These are phyloP conservation scores for Hanseniaspora mollemarum DNA, from an alignment of 805 yeast species.

Conservation along the genomic window DNA sequence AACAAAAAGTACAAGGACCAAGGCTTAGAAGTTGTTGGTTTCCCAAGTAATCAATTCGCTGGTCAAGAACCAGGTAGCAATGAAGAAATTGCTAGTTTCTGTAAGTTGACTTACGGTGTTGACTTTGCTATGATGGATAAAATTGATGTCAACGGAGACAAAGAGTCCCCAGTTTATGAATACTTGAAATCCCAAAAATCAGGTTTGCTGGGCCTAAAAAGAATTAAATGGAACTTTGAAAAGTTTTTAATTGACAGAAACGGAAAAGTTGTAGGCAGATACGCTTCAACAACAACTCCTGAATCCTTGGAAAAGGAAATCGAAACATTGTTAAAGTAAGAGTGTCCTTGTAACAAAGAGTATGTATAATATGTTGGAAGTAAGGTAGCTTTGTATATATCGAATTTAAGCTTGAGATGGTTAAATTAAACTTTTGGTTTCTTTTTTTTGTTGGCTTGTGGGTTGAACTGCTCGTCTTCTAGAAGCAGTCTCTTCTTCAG, in stretches of 20 bases:
- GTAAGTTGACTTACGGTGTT: conserved; percentile 62
- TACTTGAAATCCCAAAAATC: conserved; percentile 55
- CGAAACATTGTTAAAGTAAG: conserved; percentile 35
- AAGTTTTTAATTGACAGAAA: conserved; percentile 50
- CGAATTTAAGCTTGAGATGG: no score
- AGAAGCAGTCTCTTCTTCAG: conserved; percentile 23
- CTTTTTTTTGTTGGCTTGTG: neutral
- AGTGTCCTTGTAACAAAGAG: neutral
- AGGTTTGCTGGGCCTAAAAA: conserved; percentile 54
- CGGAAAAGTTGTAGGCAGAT: conserved; percentile 49
- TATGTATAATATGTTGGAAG: no score
- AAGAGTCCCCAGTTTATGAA: conserved; percentile 56
- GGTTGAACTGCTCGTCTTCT: conserved; percentile 22
- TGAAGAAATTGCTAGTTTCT: conserved; percentile 63
- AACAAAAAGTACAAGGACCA: conserved; percentile 53
- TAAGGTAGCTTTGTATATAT: no score
- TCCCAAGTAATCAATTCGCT: conserved; percentile 88
- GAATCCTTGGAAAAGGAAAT: conserved; percentile 38
- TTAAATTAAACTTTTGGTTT: neutral
- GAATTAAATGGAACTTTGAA: conserved; percentile 72
- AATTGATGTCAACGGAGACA: conserved; percentile 66
- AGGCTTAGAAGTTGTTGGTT: conserved; percentile 63
- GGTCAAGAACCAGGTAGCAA: conserved; percentile 63
- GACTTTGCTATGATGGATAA: conserved; percentile 72
- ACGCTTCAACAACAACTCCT: conserved; percentile 48